Evolutionary conservation across 2,329 filamentous ascomycete genomes (phyloP).

Genomic region (Colletotrichum sp.): DNA sequence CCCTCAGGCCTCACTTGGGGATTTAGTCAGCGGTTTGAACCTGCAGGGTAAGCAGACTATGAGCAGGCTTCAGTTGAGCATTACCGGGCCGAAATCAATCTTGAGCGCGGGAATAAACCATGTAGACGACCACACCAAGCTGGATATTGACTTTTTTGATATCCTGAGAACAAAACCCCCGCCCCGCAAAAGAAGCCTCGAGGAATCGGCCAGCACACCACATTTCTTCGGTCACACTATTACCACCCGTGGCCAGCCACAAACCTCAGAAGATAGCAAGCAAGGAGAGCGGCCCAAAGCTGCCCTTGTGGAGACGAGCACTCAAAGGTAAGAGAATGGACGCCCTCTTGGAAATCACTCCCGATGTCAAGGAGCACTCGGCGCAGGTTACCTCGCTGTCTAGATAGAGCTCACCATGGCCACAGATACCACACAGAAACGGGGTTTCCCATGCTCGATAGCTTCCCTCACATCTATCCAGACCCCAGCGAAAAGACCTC

Average conservation of each 20-base stretch:
- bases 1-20: conserved; percentile 55
- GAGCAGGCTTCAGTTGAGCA: conserved; percentile 72
- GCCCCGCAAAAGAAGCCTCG: conserved; percentile 11
- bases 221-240: conserved; percentile 49
- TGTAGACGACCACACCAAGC: conserved; percentile 29
- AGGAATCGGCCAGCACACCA: conserved; percentile 14
- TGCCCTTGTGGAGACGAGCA: conserved; percentile 4
- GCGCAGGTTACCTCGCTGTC: neutral
- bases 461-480: conserved; percentile 79
- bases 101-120: conserved; percentile 26
- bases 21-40: conserved; percentile 71
- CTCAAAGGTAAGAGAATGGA: neutral
- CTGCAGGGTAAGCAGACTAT: conserved; percentile 80
- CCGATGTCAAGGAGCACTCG: neutral
- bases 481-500: conserved; percentile 39
- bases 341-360: neutral
- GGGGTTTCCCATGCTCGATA: conserved; percentile 79
- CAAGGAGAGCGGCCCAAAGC: neutral
- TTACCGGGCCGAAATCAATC: conserved; percentile 39
- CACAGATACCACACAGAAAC: conserved; percentile 58
- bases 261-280: conserved; percentile 16
- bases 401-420: neutral
- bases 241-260: conserved; percentile 28
- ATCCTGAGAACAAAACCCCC: conserved; percentile 10
- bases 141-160: conserved; percentile 34